These are phyloP conservation scores for Vaccinium darrowii DNA, from an alignment of 148 eudicot species.

Conservation along the genomic window DNA sequence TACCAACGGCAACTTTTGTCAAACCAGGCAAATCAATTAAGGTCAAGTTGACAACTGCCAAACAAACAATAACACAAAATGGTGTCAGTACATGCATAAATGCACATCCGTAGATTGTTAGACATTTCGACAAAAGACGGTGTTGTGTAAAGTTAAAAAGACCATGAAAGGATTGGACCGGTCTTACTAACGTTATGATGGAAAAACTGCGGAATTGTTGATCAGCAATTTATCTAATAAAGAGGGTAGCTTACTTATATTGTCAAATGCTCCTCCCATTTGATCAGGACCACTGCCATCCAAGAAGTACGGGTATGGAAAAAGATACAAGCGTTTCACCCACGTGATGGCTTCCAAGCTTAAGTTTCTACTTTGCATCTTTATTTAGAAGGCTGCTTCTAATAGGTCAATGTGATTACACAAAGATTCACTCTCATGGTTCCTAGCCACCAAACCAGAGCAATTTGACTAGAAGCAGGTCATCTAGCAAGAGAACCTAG, in stretches of 20 bases:
- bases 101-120: background rate
- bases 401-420: background rate
- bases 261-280: background rate
- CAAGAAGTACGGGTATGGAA: background rate
- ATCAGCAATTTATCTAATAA: background rate
- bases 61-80: conserved; percentile 16
- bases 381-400: background rate
- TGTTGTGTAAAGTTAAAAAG: background rate
- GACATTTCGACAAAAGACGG: background rate
- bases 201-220: background rate
- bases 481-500: conserved; percentile 1
- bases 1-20: conserved; percentile 98
- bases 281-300: background rate
- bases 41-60: conserved; percentile 92
- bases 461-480: background rate
- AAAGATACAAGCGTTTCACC: conserved; percentile 2
- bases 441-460: background rate
- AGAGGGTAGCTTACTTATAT: background rate
- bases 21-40: conserved; percentile 89
- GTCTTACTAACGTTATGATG: background rate
- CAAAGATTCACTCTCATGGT: background rate
- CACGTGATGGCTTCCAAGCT: background rate
- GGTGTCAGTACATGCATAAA: background rate
- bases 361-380: background rate
- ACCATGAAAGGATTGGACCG: background rate